Percentiles rank a stretch among this genome's conserved stretches.
phyloP scores from a whole-genome alignment of 371 early-diverging fungal genomes.

The Mortierella polycephala region DNA sequence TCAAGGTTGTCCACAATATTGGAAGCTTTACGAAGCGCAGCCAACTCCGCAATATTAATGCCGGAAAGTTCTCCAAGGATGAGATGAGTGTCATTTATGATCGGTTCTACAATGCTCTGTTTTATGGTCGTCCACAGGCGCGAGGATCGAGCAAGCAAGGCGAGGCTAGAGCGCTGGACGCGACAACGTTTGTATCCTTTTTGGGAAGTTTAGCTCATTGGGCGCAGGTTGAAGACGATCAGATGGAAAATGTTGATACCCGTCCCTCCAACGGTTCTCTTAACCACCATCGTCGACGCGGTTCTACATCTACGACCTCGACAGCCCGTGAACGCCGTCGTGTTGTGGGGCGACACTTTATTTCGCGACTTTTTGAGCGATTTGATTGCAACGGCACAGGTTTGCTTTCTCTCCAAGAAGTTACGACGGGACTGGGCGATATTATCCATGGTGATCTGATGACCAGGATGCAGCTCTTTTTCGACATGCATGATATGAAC shows the following conservation, averaged over 20 bases:
- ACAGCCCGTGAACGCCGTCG: slow-evolving; percentile 42
- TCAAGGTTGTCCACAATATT: slow-evolving; percentile 95
- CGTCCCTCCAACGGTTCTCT: slow-evolving; percentile 6
- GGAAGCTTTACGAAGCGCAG: slow-evolving; percentile 94
- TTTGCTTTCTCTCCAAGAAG: slow-evolving; percentile 78
- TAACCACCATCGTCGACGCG: slow-evolving; percentile 44
- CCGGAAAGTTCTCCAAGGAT: slow-evolving; percentile 84
- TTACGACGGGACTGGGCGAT: slow-evolving; percentile 81
- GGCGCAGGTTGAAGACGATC: slow-evolving; percentile 62
- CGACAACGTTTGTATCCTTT: slow-evolving; percentile 70
- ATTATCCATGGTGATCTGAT: slow-evolving; percentile 85
- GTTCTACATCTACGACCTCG: slow-evolving; percentile 36
- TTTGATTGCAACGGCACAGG: slow-evolving; percentile 69
- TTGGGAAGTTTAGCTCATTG: slow-evolving; percentile 66
- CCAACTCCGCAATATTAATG: slow-evolving; percentile 82
- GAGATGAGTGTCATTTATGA: slow-evolving; percentile 90
- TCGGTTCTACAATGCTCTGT: slow-evolving; percentile 85
- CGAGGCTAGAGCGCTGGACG: slow-evolving; percentile 64
- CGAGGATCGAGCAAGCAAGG: slow-evolving; percentile 52
- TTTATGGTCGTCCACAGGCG: slow-evolving; percentile 67
- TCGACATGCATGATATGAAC: slow-evolving; percentile 84
- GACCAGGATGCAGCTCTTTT: slow-evolving; percentile 84
- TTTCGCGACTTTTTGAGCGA: slow-evolving; percentile 63
- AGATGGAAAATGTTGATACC: slow-evolving; percentile 24
- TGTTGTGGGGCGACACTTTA: slow-evolving; percentile 60